Percentiles rank a stretch among this genome's conserved stretches.
phyloP scores from a whole-genome alignment of 768 basidiomycete species.

The Rhodotorula diobovata region DNA sequence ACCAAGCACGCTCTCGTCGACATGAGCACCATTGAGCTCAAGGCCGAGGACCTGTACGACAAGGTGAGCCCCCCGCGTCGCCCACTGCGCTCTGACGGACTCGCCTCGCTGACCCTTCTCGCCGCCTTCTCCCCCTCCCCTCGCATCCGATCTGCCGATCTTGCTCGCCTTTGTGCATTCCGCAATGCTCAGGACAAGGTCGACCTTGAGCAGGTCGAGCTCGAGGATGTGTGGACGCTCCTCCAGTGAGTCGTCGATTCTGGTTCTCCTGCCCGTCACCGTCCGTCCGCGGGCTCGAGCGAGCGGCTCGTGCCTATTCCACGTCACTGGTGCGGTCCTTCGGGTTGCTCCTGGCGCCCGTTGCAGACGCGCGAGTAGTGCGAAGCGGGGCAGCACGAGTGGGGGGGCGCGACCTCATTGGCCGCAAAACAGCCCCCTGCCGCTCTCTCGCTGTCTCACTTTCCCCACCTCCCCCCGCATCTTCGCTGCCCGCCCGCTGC shows the following conservation, averaged over 20 bases:
- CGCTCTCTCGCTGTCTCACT: background rate
- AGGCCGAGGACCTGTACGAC: slow-evolving; percentile 69
- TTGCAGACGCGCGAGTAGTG: background rate
- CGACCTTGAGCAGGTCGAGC: slow-evolving; percentile 91
- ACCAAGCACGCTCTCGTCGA: slow-evolving; percentile 67
- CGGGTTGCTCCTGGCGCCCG: too few species aligned
- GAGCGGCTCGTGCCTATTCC: too few species aligned
- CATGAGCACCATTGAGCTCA: slow-evolving; percentile 83
- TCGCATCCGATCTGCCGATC: background rate
- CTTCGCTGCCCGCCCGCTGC: too few species aligned
- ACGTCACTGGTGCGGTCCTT: too few species aligned
- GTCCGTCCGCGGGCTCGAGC: background rate
- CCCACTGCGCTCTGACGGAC: background rate
- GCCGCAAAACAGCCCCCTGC: background rate
- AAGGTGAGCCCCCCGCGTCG: background rate
- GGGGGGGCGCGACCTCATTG: background rate
- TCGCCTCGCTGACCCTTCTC: background rate
- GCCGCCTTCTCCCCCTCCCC: background rate
- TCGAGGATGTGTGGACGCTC: slow-evolving; percentile 94
- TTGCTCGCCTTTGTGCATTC: background rate
- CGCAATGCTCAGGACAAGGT: slow-evolving; percentile 67
- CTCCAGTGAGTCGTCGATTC: slow-evolving; percentile 56
- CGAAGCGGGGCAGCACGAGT: background rate
- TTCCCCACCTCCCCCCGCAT: background rate
- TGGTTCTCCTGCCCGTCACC: background rate